Base-by-base conservation (phyloP, 2,329 filamentous ascomycete genomes). In the Penicillium sp. region DNA sequence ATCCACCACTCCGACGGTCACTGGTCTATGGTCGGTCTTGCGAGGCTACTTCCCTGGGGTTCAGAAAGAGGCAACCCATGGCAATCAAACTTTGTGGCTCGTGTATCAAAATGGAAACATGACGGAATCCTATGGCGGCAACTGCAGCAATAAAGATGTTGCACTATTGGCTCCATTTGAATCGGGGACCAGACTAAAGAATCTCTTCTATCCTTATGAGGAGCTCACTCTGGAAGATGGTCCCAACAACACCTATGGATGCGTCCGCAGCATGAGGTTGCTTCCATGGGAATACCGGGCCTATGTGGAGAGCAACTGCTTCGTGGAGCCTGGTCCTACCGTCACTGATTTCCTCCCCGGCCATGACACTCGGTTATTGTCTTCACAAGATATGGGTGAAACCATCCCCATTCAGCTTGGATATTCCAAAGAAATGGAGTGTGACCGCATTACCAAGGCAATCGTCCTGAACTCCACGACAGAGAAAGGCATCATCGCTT, bases 401-500 rank as follows among this genome's bases (percentile, higher is more conserved):
- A 70, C 73, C 6, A 68, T 86, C 41, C 72, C 78, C 43, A 54
- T 60, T 35, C 54, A 50, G 25, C 20, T 86, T 8, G 75, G 80
- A 37, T 86, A 83, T 63, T 83, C 81, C 0, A 69, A 72, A 6
- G 67, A 75, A 38, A 84, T 86, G 82, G 70, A 80, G 56, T 86
- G 83, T 63, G 69, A 76, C 23, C 72, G 70, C 0, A 68, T 84
- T 15, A 76, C 72, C 0, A 63, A 75, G 2, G 70, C 70, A 6
- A 70, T 86, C 18, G 67, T 67, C 0, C 69, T 83, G 48, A 72
- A 72, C 24, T 84, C 82, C 1, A 78, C 72, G 1, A 81, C 79
- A 0, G 72, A 76, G 18, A 67, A 66, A 41, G 74, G 72, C 6
- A 68, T 68, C 10, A 62, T 63, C 4, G 74, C 78, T 1, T 64